phyloP scores from a whole-genome alignment of 192 early-diverging fungal species.

The Diversispora eburnea region DNA sequence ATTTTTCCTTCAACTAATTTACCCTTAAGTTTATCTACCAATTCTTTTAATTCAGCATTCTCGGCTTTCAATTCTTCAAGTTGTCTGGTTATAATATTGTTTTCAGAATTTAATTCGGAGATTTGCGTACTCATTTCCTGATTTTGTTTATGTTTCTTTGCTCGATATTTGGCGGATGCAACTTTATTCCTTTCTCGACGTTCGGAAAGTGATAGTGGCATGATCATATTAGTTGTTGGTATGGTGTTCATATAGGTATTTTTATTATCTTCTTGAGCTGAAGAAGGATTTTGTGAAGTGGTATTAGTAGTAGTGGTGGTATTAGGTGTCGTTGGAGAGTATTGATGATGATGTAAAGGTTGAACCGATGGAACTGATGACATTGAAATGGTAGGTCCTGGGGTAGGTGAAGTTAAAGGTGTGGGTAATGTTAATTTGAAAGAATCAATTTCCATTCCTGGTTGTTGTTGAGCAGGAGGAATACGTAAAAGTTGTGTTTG shows the following conservation, averaged over 20 bases:
- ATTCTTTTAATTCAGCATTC: conserved; percentile 45
- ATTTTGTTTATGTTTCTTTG: conserved; percentile 57
- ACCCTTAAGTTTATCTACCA: conserved; percentile 46
- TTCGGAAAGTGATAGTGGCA: conserved; percentile 46
- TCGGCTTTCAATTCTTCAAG: conserved; percentile 46
- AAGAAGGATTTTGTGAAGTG: too few relatives aligned
- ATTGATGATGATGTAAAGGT: background rate
- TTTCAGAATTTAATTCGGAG: conserved; percentile 40
- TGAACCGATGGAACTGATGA: background rate
- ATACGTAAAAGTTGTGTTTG: background rate
- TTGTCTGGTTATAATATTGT: conserved; percentile 44
- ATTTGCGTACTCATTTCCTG: conserved; percentile 54
- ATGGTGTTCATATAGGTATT: conserved; percentile 8
- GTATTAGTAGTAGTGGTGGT: too few relatives aligned
- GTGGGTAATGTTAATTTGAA: conserved; percentile 4
- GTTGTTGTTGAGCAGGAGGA: background rate
- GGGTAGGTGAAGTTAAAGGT: background rate
- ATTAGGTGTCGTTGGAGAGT: background rate
- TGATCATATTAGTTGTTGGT: background rate
- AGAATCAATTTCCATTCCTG: background rate
- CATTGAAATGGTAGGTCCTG: background rate
- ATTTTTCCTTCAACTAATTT: conserved; percentile 55
- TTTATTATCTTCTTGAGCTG: background rate
- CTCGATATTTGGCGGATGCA: conserved; percentile 58
- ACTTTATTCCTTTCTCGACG: conserved; percentile 56